phyloP scores from a whole-genome alignment of 1,284 basidiomycete genomes.

The Amylostereum areolatum region DNA sequence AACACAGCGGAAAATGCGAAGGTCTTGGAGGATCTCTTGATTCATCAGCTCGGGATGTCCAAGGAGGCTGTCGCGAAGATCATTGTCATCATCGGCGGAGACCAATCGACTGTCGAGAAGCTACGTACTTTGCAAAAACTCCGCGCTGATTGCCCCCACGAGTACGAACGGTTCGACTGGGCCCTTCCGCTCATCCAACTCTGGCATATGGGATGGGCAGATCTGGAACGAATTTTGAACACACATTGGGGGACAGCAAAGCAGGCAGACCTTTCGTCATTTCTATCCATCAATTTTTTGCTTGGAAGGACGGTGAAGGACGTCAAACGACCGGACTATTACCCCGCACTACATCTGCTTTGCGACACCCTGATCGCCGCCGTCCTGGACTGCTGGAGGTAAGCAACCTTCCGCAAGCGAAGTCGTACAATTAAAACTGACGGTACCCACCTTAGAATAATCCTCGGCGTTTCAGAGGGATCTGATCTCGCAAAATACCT shows the following conservation, averaged over 20 bases:
- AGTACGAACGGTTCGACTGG: slow-evolving; percentile 13
- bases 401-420: no score
- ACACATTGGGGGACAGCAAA: slow-evolving; percentile 21
- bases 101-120: slow-evolving; percentile 12
- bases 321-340: slow-evolving; percentile 6
- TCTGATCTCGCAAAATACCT: background rate
- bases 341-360: slow-evolving; percentile 5
- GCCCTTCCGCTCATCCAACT: slow-evolving; percentile 23
- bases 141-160: slow-evolving; percentile 6
- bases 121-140: slow-evolving; percentile 8
- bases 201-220: slow-evolving; percentile 29
- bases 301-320: slow-evolving; percentile 11
- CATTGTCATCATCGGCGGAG: slow-evolving; percentile 10
- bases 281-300: slow-evolving; percentile 16
- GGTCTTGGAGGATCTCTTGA: slow-evolving; percentile 4
- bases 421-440: no score
- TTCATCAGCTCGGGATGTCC: slow-evolving; percentile 1
- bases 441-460: background rate
- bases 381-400: slow-evolving; percentile 4
- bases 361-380: slow-evolving; percentile 2
- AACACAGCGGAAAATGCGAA: slow-evolving; percentile 3
- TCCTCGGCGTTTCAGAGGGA: background rate
- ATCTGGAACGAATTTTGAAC: slow-evolving; percentile 23
- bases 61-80: slow-evolving; percentile 6
- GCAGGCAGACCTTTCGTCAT: slow-evolving; percentile 11